Evolutionary conservation across 2,329 filamentous ascomycete species (phyloP).

Genomic region (Aureobasidium sp.): DNA sequence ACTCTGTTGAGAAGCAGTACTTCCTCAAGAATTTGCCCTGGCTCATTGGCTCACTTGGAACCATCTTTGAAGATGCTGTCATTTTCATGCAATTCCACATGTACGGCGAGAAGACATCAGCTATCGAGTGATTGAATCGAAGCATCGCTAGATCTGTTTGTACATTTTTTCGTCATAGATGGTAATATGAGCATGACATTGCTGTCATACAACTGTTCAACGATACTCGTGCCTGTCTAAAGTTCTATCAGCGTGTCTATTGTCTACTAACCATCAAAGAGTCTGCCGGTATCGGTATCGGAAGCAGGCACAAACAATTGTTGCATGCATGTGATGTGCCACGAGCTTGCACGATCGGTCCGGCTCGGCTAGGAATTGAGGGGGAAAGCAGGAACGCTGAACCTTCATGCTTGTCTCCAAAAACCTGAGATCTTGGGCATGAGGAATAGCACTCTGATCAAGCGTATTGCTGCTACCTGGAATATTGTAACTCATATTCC

Average conservation of each 20-base stretch:
- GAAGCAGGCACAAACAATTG: not conserved
- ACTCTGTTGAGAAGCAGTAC: constrained; percentile 72
- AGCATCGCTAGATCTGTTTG: not conserved
- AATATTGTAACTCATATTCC: not conserved
- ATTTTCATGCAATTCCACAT: constrained; percentile 89
- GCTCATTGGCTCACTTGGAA: constrained; percentile 87
- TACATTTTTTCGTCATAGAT: not conserved
- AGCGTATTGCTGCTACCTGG: too few relatives aligned
- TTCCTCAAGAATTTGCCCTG: constrained; percentile 82
- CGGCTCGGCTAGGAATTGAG: not conserved
- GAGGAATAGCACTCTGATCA: not conserved
- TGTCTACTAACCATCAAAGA: not conserved
- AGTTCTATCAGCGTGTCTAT: too few relatives aligned
- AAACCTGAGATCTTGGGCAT: not conserved
- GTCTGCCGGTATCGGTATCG: not conserved
- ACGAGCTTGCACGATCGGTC: not conserved
- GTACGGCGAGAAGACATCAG: constrained; percentile 46
- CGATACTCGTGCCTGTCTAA: not conserved
- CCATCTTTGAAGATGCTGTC: constrained; percentile 78
- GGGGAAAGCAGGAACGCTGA: not conserved
- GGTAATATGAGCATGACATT: not conserved
- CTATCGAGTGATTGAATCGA: constrained; percentile 3
- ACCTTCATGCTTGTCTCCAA: not conserved
- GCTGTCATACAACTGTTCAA: not conserved
- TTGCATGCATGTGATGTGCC: not conserved